phyloP scores from a whole-genome alignment of 805 yeast species.

The Candida oleophila region DNA sequence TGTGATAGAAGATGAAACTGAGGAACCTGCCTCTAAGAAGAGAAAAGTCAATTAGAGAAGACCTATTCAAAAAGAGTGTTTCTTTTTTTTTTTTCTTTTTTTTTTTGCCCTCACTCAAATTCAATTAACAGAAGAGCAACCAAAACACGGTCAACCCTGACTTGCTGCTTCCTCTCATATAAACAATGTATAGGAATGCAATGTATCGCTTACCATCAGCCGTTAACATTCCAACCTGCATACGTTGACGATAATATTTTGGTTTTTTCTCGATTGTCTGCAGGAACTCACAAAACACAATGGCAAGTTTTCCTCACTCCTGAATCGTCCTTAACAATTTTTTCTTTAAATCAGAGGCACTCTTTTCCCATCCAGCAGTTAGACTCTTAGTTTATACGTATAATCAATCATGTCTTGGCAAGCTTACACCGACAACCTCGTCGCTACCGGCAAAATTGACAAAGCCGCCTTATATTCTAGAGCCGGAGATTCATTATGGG shows the following conservation, averaged over 20 bases:
- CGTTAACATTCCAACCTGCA: background rate
- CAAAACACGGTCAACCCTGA: too few relatives aligned
- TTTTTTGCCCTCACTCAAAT: too few relatives aligned
- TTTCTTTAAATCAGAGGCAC: background rate
- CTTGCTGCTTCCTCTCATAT: background rate
- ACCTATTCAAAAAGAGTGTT: too few relatives aligned
- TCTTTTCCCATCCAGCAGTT: background rate
- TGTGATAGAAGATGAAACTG: slow-evolving; percentile 12
- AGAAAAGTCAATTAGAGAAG: slow-evolving; percentile 9
- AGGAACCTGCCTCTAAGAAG: slow-evolving; percentile 11
- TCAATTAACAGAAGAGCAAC: too few relatives aligned
- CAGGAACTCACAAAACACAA: background rate
- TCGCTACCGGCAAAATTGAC: slow-evolving; percentile 85
- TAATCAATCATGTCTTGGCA: slow-evolving; percentile 31
- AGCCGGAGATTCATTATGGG: slow-evolving; percentile 96
- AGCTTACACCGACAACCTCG: slow-evolving; percentile 95
- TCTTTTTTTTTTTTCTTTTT: too few relatives aligned
- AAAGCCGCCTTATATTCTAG: slow-evolving; percentile 90
- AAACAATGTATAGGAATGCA: background rate
- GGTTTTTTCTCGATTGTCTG: background rate
- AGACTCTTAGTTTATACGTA: background rate
- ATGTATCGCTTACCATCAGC: background rate
- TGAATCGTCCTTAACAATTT: slow-evolving; percentile 6
- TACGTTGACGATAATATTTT: background rate
- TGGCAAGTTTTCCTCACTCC: slow-evolving; percentile 1